These are phyloP conservation scores for Penstemon barbatus DNA, from an alignment of 257 asterid genomes.

Conservation along the genomic window DNA sequence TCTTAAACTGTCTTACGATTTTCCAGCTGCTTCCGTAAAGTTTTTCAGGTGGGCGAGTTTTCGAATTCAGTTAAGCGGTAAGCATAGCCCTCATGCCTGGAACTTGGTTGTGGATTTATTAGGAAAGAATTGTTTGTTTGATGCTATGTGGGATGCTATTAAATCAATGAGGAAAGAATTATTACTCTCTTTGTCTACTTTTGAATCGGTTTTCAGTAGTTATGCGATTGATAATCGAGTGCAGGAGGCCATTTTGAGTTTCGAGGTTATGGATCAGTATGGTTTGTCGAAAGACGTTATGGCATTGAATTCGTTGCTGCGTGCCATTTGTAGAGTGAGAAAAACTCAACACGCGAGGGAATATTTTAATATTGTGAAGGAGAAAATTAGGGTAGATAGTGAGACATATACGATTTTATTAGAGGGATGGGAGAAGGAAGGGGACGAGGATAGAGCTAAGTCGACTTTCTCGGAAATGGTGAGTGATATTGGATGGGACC, in stretches of 20 bases:
- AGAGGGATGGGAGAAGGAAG: constrained; percentile 65
- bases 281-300: constrained; percentile 41
- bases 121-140: constrained; percentile 61
- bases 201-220: constrained; percentile 53
- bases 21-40: constrained; percentile 58
- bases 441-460: constrained; percentile 44
- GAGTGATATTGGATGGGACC: constrained; percentile 62
- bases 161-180: constrained; percentile 58
- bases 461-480: constrained; percentile 57
- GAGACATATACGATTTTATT: constrained; percentile 63
- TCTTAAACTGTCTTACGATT: constrained; percentile 49
- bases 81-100: constrained; percentile 57
- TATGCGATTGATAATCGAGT: constrained; percentile 48
- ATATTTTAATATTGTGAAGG: constrained; percentile 38
- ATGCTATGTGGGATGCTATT: constrained; percentile 85
- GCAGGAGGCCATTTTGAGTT: constrained; percentile 54
- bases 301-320: constrained; percentile 52
- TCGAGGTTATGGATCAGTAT: constrained; percentile 61
- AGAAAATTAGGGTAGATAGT: constrained; percentile 39
- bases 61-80: constrained; percentile 36
- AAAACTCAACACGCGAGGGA: constrained; percentile 49
- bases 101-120: constrained; percentile 66
- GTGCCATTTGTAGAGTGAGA: constrained; percentile 57
- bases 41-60: constrained; percentile 69
- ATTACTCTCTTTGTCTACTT: constrained; percentile 51